Evolutionary conservation across 2,329 filamentous ascomycete genomes (phyloP), one percentile per base, ranked within the genome.

Genomic region (Helicocarpus griseus): DNA sequence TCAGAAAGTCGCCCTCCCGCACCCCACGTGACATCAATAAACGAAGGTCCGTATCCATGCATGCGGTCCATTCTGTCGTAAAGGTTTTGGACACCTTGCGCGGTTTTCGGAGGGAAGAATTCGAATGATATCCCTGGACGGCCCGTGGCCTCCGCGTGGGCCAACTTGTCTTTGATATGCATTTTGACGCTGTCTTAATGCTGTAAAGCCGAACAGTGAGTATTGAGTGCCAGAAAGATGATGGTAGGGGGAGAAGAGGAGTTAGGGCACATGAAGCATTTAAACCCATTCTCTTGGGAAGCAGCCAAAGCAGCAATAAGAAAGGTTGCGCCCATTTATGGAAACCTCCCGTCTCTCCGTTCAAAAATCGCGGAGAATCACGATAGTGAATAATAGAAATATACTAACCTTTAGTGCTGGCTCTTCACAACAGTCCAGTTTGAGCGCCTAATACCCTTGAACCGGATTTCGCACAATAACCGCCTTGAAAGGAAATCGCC

Each of bases 51-150:
- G 57, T 94, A 81, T 63, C 85, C 82, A 71, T 95, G 89, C 93
- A 98, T 98, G 72, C 90, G 89, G 73, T 98, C 93, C 87, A 98
- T 97, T 61, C 93, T 88, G 63, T 98, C 93, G 77, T 98, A 98
- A 53, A 98, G 83, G 70, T 98, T 98, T 74, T 98, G 93, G 11
- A 98, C 91, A 78, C 93, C 93, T 73, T 75, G 71, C 21, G 71
- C 70, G 3, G 93, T 98, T 76, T 98, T 98, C 36, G 93, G 93
- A 48, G 93, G 93, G 73, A 98, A 98, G 78, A 95, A 98, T 71
- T 98, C 93, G 76, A 98, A 98, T 54, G 93, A 98, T 77, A 96
- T 96, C 66, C 89, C 93, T 53, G 90, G 86, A 63, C 86, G 81
- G 67, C 83, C 82, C 64, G 84, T 82, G 73, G 80, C 79, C 72